Conservation (phyloP, 768 basidiomycete genomes). For the Cystobasidium tubakii region DNA sequence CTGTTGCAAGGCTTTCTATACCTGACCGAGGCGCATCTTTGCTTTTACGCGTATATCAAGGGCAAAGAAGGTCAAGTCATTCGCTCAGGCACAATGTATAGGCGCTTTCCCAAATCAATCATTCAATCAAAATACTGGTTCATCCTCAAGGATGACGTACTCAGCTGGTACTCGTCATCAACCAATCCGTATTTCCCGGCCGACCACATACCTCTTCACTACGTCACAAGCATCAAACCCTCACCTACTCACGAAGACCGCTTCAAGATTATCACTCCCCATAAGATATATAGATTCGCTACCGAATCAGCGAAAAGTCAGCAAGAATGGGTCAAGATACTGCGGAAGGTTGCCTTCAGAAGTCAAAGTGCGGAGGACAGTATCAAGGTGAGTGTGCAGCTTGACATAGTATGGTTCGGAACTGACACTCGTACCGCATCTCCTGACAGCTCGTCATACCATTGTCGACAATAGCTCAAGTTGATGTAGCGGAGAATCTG, state of each 20-base stretch:
- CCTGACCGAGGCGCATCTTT: constrained; percentile 82
- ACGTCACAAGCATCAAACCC: constrained; percentile 81
- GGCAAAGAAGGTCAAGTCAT: constrained; percentile 54
- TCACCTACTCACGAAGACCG: constrained; percentile 60
- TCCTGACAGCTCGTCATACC: constrained; percentile 75
- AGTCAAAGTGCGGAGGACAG: constrained; percentile 93
- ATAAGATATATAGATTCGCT: constrained; percentile 64
- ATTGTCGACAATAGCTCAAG: constrained; percentile 77
- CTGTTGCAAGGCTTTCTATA: constrained; percentile 98
- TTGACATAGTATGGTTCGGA: too few relatives aligned
- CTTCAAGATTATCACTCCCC: constrained; percentile 75
- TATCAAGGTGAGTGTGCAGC: constrained; percentile 63
- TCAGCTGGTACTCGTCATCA: constrained; percentile 94
- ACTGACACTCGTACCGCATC: neutral
- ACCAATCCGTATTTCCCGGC: constrained; percentile 98
- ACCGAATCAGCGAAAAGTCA: constrained; percentile 76
- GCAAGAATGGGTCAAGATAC: constrained; percentile 92
- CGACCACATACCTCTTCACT: constrained; percentile 89
- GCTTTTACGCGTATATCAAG: constrained; percentile 60
- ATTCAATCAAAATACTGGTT: constrained; percentile 93
- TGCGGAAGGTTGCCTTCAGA: constrained; percentile 87
- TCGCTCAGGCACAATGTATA: constrained; percentile 82
- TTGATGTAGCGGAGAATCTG: constrained; percentile 78
- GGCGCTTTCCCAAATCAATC: constrained; percentile 80
- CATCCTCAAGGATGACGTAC: constrained; percentile 84